Evolutionary conservation across 768 basidiomycete species (phyloP).

Genomic region (Tricholoma sp.): DNA sequence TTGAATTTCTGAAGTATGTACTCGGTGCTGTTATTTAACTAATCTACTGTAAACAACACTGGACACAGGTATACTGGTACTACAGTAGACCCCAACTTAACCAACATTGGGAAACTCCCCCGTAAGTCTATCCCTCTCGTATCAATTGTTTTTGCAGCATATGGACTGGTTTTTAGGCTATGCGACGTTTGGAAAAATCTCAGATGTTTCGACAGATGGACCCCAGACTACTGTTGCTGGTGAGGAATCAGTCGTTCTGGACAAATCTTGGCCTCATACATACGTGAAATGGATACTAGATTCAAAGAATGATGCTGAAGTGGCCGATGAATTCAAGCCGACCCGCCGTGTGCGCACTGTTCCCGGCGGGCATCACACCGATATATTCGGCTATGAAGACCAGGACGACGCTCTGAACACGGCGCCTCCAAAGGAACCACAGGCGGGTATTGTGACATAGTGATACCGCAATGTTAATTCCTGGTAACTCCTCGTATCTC

Average conservation of each 20-base stretch:
- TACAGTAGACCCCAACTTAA: conserved; percentile 73
- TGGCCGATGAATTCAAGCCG: conserved; percentile 40
- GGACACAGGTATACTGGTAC: conserved; percentile 64
- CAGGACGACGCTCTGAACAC: conserved; percentile 53
- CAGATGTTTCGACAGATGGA: conserved; percentile 13
- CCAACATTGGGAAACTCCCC: conserved; percentile 71
- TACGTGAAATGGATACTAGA: background rate
- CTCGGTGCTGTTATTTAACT: background rate
- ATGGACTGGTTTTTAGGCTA: conserved; percentile 43
- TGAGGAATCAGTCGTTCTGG: background rate
- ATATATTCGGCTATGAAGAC: conserved; percentile 43
- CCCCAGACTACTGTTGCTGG: background rate
- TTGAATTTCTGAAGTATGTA: conserved; percentile 71
- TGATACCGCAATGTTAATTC: background rate
- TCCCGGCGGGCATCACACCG: conserved; percentile 47
- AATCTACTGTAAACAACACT: conserved; percentile 3
- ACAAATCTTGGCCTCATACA: background rate
- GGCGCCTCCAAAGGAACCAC: conserved; percentile 41
- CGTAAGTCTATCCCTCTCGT: conserved; percentile 35
- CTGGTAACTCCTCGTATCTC: background rate
- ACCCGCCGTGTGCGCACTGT: conserved; percentile 52
- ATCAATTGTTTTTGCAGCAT: background rate
- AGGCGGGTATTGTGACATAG: background rate
- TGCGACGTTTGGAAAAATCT: conserved; percentile 63
- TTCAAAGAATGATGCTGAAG: background rate